Conservation (phyloP, 192 early-diverging fungal genomes). For the Umbelopsis isabellina region DNA sequence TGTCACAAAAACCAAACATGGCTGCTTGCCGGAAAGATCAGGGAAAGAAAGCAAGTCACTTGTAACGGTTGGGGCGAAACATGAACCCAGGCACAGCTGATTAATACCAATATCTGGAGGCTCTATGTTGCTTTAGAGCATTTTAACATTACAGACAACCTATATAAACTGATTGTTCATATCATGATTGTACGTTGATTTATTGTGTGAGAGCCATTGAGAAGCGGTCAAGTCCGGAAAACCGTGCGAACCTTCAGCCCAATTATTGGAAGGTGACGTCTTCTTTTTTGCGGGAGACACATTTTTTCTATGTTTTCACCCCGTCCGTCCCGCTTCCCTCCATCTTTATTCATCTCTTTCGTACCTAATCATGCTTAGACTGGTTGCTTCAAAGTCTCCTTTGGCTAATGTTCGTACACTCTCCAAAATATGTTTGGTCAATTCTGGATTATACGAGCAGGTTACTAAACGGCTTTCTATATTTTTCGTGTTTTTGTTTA, state of each 20-base stretch:
- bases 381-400: conserved; percentile 39
- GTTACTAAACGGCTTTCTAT: background rate
- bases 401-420: conserved; percentile 33
- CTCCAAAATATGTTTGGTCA: too few relatives aligned
- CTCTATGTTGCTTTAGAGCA: too few relatives aligned
- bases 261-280: conserved; percentile 14
- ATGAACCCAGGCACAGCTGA: too few relatives aligned
- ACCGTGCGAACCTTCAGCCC: conserved; percentile 13
- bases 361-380: conserved; percentile 35
- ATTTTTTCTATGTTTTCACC: conserved; percentile 19
- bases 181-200: background rate
- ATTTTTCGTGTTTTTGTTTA: conserved; percentile 18
- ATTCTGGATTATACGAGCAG: background rate
- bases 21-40: too few relatives aligned
- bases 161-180: background rate
- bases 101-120: too few relatives aligned
- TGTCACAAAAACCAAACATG: too few relatives aligned
- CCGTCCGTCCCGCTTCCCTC: conserved; percentile 26
- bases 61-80: too few relatives aligned
- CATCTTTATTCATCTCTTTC: conserved; percentile 25
- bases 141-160: too few relatives aligned
- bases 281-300: conserved; percentile 16
- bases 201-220: conserved; percentile 4
- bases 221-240: background rate
- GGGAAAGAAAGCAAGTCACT: too few relatives aligned